Percentiles rank a stretch among this genome's conserved stretches.
Evolutionary conservation across 2,329 filamentous ascomycete genomes (phyloP).

Genomic region (Uncinocarpus reesii): DNA sequence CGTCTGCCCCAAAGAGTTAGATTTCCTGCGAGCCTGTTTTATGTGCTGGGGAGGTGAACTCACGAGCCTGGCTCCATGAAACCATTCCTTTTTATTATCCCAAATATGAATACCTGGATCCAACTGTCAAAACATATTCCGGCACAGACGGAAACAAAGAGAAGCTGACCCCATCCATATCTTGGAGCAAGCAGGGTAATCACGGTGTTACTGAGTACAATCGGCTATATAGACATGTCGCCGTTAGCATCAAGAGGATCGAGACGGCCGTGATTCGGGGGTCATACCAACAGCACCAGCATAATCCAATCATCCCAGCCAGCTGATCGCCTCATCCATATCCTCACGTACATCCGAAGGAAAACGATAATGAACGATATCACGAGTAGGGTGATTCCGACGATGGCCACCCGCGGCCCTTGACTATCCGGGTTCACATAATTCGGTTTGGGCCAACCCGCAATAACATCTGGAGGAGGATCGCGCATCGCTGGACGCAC

Average conservation of each 20-base stretch:
- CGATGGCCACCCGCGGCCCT: constrained; percentile 21
- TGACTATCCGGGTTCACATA: constrained; percentile 23
- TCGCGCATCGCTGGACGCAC: constrained; percentile 14
- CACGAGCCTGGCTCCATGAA: constrained; percentile 14
- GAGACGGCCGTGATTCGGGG: too few relatives aligned
- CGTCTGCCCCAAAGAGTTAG: too few relatives aligned
- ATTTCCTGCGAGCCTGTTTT: too few relatives aligned
- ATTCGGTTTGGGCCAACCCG: constrained; percentile 25
- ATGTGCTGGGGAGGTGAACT: background rate
- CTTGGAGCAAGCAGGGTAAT: constrained; percentile 15
- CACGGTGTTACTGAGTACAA: constrained; percentile 11
- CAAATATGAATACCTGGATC: constrained; percentile 17
- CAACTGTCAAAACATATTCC: background rate
- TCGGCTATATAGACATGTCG: constrained; percentile 10
- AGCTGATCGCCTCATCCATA: constrained; percentile 17
- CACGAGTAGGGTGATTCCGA: constrained; percentile 21
- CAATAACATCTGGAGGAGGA: constrained; percentile 17
- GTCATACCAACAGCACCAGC: constrained; percentile 15
- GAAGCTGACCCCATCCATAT: constrained; percentile 18
- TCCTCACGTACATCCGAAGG: constrained; percentile 19
- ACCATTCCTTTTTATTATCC: constrained; percentile 17
- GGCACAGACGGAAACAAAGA: background rate
- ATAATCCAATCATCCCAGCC: constrained; percentile 21
- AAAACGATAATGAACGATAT: constrained; percentile 20
- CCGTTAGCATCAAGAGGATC: too few relatives aligned